Evolutionary conservation across 257 asterid species (phyloP), one percentile per base, ranked within the genome.

Genomic region (Nicotiana attenuata): DNA sequence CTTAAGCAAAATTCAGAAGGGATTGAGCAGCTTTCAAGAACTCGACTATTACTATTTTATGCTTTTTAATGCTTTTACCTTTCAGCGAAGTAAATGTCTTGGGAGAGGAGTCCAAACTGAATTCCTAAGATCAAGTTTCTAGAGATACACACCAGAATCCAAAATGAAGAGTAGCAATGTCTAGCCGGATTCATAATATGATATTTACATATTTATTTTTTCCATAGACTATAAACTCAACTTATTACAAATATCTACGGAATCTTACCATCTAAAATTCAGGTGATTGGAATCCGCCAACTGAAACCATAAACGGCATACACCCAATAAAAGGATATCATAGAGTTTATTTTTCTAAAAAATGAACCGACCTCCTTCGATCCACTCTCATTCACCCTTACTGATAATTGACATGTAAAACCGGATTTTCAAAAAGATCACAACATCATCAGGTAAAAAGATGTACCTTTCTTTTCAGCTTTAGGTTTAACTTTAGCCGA

Each of bases 391-490:
- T 56, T 56, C 63, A 19, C 63, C 63, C 63, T 4, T 56, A 17
- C 22, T 56, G 63, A 56, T 56, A 1, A 56, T 56, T 57, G 63
- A 19, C 10, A 7, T 57, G 53, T 67, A 8, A 60, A 60, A 60
- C 3, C 16, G 28, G 22, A 20, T 60, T 9, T n/a, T 5, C 13
- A 19, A 60, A 60, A 60, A 60, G 16, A 22, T 60, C 24, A 56
- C 20, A 60, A 60, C 10, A 20, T 60, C 63, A 57, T 6, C 24
- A n/a, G 64, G 64, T 60, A 60, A 60, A 60, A 60, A 60, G 66
- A 60, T 22, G 24, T 83, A 92, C 99, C 89, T 90, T 96, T 92
- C 86, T 76, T 92, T 81, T 92, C 97, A n/a, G 61, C 61, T 87
- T 92, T 95, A 16, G 88, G 86, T 87, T 78, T 93, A 68, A 26